Evolutionary conservation across 1,284 basidiomycete genomes (phyloP), one percentile per base, ranked within the genome.

Genomic region (Neotropicomus parvogracilis): DNA sequence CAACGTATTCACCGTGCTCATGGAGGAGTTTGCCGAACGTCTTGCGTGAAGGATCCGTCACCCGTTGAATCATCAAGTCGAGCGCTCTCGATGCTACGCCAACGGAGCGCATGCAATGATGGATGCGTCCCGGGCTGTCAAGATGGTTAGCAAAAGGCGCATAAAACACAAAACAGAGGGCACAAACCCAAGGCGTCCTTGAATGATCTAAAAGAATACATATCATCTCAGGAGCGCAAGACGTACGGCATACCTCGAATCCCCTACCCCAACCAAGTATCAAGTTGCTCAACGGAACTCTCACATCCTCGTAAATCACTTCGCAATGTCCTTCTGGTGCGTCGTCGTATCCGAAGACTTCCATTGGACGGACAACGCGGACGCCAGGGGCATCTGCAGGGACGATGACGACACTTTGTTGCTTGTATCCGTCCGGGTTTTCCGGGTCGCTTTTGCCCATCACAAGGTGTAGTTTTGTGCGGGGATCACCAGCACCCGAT

Each of bases 21-120:
- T 88, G 81, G 14, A 99, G 75, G 62, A 80, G 80, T 70, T 97
- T 98, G 40, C 93, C 95, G 63, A 99, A 99, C 0, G 95, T 95
- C 72, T 91, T 93, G 60, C 92, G 83, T 28, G 72, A 71, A 8
- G 91, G 86, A 67, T 98, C 92, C 24, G 94, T 95, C 24, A 94
- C 91, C n/a, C 95, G 83, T 55, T 86, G 79, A 40, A 99, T 78
- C 81, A 98, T 85, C 40, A 91, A 73, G 62, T 97, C 91, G 49
- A 98, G 74, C 1, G 95, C 89, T 21, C 81, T 77, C 53, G 88
- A 84, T 1, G 95, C 97, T 20, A 81, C 80, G 35, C 95, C 95
- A 53, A 99, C 90, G 17, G 91, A 91, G 39, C 95, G 85, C 95
- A 99, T 99, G 75, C 94, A 97, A 69, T 99, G 95, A 67, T 98